Percentiles rank a stretch among this genome's conserved stretches.
phyloP scores from a whole-genome alignment of 352 stramenopile species.

The Blastocystis sp. region DNA sequence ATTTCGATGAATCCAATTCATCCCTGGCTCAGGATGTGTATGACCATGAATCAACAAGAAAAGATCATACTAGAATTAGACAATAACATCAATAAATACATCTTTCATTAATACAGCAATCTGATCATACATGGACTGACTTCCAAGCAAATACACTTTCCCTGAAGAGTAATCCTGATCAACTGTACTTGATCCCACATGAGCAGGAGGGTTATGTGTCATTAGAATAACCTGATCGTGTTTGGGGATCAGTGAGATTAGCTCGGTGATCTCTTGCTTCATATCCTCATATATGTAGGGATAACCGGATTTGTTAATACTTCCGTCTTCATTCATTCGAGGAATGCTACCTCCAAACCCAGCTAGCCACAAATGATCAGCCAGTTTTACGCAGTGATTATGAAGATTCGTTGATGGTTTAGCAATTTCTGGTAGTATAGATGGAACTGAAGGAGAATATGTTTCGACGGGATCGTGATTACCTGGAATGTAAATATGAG shows the following conservation, averaged over 20 bases:
- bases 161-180: background rate
- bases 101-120: background rate
- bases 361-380: constrained; percentile 16
- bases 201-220: constrained; percentile 8
- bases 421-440: background rate
- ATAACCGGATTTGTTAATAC: background rate
- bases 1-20: constrained; percentile 22
- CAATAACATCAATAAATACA: background rate
- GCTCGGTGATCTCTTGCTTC: background rate
- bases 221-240: constrained; percentile 38
- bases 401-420: background rate
- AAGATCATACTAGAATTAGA: constrained; percentile 51
- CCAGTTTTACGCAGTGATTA: background rate
- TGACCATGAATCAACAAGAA: constrained; percentile 44
- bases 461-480: constrained; percentile 22
- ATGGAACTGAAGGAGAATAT: background rate
- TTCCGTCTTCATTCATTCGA: background rate
- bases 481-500: constrained; percentile 29
- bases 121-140: constrained; percentile 17
- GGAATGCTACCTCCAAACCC: constrained; percentile 21
- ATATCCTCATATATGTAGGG: background rate
- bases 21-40: background rate
- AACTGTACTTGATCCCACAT: background rate
- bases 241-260: constrained; percentile 40
- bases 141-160: background rate